A percentile compares a stretch with the other conserved stretches of the same genome.
phyloP scores from a whole-genome alignment of 495 filamentous ascomycete genomes.

The Talaromyces liani region DNA sequence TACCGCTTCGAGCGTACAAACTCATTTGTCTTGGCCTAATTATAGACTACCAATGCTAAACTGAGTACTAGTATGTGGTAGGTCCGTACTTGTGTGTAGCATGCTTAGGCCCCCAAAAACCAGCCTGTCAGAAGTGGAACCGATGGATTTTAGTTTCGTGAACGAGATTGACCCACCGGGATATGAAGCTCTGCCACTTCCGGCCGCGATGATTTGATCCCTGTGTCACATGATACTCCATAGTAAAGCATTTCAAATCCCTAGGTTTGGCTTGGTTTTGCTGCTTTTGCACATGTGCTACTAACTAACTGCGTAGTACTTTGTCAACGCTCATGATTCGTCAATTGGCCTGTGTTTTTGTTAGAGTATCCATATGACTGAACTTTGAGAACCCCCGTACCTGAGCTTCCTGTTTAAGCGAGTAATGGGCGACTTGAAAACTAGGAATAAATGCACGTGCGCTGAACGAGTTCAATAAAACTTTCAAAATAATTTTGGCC shows the following conservation, averaged over 20 bases:
- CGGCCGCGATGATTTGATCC: not conserved
- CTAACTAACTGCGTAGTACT: not conserved
- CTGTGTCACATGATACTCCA: not conserved
- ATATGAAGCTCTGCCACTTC: not conserved
- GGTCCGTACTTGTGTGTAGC: not conserved
- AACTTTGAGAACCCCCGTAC: not conserved
- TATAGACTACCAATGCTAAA: not conserved
- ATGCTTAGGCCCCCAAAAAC: not conserved
- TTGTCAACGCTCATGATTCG: not conserved
- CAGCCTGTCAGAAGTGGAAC: constrained; percentile 2
- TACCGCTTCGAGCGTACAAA: not conserved
- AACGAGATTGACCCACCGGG: not conserved
- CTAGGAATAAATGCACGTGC: not conserved
- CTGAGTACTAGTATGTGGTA: not conserved
- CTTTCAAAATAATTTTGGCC: too few species aligned
- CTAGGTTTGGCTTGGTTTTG: not conserved
- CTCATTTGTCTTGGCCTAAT: not conserved
- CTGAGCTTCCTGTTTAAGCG: not conserved
- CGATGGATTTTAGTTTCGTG: not conserved
- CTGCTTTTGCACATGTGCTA: not conserved
- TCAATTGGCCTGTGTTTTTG: not conserved
- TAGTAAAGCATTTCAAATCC: not conserved
- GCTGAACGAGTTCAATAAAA: not conserved
- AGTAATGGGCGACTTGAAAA: not conserved
- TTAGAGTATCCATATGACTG: not conserved